Evolutionary conservation across 164 flowering plant species (phyloP).

Genomic region (Amborella trichopoda): DNA sequence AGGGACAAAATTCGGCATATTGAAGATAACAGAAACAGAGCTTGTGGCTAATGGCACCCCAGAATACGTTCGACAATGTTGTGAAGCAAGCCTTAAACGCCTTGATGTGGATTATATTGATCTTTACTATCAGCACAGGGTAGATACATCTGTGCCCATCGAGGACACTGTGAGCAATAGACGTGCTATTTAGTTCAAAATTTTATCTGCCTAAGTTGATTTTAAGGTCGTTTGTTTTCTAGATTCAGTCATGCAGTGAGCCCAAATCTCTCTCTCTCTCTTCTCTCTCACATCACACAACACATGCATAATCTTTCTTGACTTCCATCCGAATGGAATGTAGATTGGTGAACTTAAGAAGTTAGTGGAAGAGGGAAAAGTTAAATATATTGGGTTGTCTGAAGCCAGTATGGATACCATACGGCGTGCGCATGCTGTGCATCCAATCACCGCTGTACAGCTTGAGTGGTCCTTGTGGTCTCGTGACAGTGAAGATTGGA

Average conservation of each 20-base stretch:
- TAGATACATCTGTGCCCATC: slow-evolving; percentile 27
- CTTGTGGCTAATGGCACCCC: slow-evolving; percentile 21
- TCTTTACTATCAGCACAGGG: slow-evolving; percentile 33
- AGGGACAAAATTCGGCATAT: slow-evolving; percentile 39
- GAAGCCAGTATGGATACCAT: slow-evolving; percentile 47
- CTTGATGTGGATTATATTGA: slow-evolving; percentile 39
- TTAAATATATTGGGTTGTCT: slow-evolving; percentile 23
- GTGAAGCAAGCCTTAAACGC: slow-evolving; percentile 39
- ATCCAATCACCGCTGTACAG: slow-evolving; percentile 44
- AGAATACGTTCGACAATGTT: slow-evolving; percentile 34
- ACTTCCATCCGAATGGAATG: too few species aligned
- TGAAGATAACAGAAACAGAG: neutral
- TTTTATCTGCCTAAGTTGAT: too few species aligned
- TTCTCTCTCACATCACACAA: too few species aligned
- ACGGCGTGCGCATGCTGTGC: slow-evolving; percentile 52
- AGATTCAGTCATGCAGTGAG: too few species aligned
- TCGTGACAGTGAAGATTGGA: slow-evolving; percentile 45
- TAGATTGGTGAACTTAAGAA: slow-evolving; percentile 29
- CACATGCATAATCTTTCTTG: too few species aligned
- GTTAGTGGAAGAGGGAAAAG: slow-evolving; percentile 28
- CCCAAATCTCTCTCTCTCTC: too few species aligned
- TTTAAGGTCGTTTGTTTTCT: too few species aligned
- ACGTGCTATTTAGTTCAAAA: too few species aligned
- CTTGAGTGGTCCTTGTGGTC: slow-evolving; percentile 64
- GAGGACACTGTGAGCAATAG: slow-evolving; percentile 38